These are phyloP conservation scores for Chrysoporthe deuterocubensis DNA, from an alignment of 2,329 filamentous ascomycete genomes.

Conservation along the genomic window DNA sequence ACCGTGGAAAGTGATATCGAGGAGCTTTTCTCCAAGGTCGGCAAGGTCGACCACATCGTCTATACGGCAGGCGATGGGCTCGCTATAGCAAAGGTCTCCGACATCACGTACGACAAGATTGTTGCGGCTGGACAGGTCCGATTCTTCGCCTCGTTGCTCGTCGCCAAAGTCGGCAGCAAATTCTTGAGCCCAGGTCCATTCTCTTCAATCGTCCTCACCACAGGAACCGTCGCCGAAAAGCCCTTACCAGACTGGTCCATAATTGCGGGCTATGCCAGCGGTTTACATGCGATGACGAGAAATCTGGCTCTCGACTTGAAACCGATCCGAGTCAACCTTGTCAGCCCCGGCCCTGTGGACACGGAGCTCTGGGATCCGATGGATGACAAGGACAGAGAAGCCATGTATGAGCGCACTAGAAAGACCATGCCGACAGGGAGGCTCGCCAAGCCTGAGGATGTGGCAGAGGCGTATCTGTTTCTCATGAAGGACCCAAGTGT, in stretches of 20 bases:
- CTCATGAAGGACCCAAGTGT: constrained; percentile 36
- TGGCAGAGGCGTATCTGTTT: constrained; percentile 38
- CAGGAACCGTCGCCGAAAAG: constrained; percentile 54
- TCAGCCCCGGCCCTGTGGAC: constrained; percentile 58
- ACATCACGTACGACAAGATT: constrained; percentile 36
- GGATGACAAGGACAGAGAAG: constrained; percentile 31
- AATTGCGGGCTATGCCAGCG: constrained; percentile 52
- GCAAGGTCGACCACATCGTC: constrained; percentile 34
- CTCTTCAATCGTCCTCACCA: constrained; percentile 61
- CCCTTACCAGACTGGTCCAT: constrained; percentile 54
- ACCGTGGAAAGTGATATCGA: constrained; percentile 40
- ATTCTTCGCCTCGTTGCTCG: constrained; percentile 38
- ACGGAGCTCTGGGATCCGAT: constrained; percentile 48
- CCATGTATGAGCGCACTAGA: constrained; percentile 31
- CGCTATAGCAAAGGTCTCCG: constrained; percentile 28
- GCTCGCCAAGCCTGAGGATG: constrained; percentile 33
- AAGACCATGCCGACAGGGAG: constrained; percentile 30
- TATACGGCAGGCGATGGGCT: constrained; percentile 39
- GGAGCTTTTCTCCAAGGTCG: constrained; percentile 33
- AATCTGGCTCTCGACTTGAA: constrained; percentile 65
- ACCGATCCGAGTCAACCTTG: constrained; percentile 66
- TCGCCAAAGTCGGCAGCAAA: constrained; percentile 39
- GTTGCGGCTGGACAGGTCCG: constrained; percentile 37
- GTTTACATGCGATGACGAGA: constrained; percentile 55
- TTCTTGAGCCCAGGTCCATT: constrained; percentile 34